Base-by-base conservation (phyloP, 768 basidiomycete species). In the Lactarius tabidus region DNA sequence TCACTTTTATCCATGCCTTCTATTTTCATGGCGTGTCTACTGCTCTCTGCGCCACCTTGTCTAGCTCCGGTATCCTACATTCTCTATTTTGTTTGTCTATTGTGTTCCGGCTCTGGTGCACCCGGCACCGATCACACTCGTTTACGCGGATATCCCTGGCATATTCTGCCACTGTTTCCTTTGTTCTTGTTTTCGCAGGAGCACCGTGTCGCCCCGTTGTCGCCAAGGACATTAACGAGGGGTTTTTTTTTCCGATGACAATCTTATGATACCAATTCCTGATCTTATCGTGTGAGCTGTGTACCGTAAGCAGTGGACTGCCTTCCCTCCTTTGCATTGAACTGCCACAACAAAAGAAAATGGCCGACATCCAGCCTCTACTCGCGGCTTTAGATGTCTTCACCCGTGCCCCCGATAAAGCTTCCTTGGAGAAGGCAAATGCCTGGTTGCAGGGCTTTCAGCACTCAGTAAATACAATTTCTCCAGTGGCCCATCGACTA, bases 401-500 rank as follows among this genome's bases (percentile, higher is more conserved):
- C 75, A 80, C 82, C 70, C 83, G 86, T 66, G 87, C 88, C 60
- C 91, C 96, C 36, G 91, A 96, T 81, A 89, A 91, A 71, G 76
- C 77, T 18, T 87, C 92, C 20, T 82, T 97, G 69, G 90, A 92
- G 70, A 84, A 83, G 70, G 96, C 95, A 70, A 98, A 97, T 79
- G 79, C 86, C 70, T 98, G 95, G 95, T 88, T 99, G 68, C 90
- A 95, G 80, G 94, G 95, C 77, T 99, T 98, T 76, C 96, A 99
- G 81, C 95, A 98, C 82, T 95, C 93, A 81, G 96, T 98, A 88
- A 90, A 86, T 90, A 81, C 80, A 80, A 78, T 86, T 85, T 87
- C 85, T 82, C 84, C 82, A 85, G 77, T 85, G 83, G 85, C 72
- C 74, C 74, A 70, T 70, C 74, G 71, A 81, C 83, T 77, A 66